These are phyloP conservation scores for Ichthyophthirius multifiliis DNA, from an alignment of 169 alveolate species.

Conservation along the genomic window DNA sequence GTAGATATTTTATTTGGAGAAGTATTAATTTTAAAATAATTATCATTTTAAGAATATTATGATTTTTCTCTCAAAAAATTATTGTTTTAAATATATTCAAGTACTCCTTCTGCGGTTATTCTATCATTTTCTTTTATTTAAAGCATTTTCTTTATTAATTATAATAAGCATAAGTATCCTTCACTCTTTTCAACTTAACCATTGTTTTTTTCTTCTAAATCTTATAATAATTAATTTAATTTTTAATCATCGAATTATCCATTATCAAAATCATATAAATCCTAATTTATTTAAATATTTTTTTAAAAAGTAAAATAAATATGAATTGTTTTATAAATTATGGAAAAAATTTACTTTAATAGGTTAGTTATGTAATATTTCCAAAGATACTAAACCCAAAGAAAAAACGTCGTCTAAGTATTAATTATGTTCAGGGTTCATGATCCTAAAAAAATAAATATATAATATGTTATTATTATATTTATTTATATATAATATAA, in stretches of 20 bases:
- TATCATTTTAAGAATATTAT: too few species aligned
- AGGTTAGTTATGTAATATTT: neutral
- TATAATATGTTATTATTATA: too few species aligned
- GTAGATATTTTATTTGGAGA: too few species aligned
- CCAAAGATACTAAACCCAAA: neutral
- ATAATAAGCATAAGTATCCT: neutral
- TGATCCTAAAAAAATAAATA: neutral
- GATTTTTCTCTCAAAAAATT: too few species aligned
- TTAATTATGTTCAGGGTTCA: neutral
- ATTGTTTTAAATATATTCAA: too few species aligned
- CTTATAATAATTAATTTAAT: neutral
- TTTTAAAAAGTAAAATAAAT: too few species aligned
- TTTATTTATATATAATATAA: too few species aligned
- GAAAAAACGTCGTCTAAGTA: neutral
- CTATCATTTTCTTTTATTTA: slow-evolving; percentile 6
- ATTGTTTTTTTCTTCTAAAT: neutral
- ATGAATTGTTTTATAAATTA: too few species aligned
- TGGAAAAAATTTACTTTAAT: neutral
- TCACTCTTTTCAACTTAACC: neutral
- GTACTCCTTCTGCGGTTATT: neutral
- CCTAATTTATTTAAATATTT: too few species aligned
- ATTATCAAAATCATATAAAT: too few species aligned
- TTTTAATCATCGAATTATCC: neutral
- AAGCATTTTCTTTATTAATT: neutral
- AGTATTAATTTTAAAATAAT: too few species aligned